These are phyloP conservation scores for Aspergillus sclerotiicarbonarius DNA, from an alignment of 495 filamentous ascomycete species.

Conservation along the genomic window DNA sequence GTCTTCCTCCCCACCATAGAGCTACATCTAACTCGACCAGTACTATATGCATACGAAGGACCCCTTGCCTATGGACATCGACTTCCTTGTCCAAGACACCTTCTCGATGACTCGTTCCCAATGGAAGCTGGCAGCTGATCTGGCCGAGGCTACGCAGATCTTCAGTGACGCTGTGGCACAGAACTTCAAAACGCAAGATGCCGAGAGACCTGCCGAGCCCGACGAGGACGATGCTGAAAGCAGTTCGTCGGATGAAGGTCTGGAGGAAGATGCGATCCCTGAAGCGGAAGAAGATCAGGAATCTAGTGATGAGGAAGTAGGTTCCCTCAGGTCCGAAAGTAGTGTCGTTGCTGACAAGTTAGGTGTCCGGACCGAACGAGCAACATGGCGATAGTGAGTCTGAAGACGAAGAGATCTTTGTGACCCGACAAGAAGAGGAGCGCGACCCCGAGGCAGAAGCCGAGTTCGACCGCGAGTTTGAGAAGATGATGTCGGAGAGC, in stretches of 20 bases:
- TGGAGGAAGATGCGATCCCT: conserved; percentile 54
- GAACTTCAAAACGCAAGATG: conserved; percentile 76
- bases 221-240: conserved; percentile 65
- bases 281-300: conserved; percentile 58
- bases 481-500: conserved; percentile 98
- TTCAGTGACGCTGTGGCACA: conserved; percentile 86
- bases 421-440: conserved; percentile 85
- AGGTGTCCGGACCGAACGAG: conserved; percentile 55
- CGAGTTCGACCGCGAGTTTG: conserved; percentile 96
- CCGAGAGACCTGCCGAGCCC: conserved; percentile 61
- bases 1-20: too few relatives aligned
- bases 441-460: conserved; percentile 92
- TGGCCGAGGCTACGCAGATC: conserved; percentile 78
- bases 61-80: conserved; percentile 90
- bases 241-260: conserved; percentile 60
- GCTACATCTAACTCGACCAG: conserved; percentile 41
- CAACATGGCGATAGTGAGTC: conserved; percentile 51
- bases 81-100: conserved; percentile 94
- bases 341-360: conserved; percentile 6
- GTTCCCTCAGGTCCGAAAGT: conserved; percentile 8
- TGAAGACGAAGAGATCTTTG: conserved; percentile 83
- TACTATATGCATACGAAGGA: conserved; percentile 97
- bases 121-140: conserved; percentile 78
- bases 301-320: conserved; percentile 54
- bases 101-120: conserved; percentile 80